Percentiles rank a stretch among this genome's conserved stretches.
Evolutionary conservation across 75 land plant species (phyloP).

Genomic region (Pinus taeda): DNA sequence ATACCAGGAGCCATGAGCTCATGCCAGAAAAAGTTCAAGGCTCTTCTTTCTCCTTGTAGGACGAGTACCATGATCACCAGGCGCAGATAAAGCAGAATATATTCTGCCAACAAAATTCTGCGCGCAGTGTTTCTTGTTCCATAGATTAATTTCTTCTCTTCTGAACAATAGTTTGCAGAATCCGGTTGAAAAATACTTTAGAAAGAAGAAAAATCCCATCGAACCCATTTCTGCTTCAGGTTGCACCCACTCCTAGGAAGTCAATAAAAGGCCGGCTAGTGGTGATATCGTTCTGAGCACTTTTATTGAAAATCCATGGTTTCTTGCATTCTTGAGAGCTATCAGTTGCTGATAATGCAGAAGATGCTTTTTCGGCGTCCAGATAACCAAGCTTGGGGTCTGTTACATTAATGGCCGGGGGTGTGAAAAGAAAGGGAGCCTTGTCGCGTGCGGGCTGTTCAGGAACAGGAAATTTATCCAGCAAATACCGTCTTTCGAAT

Average conservation of each 20-base stretch:
- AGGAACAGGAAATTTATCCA: not conserved
- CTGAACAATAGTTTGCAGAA: no score
- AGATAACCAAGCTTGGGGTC: not conserved
- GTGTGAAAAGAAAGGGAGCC: not conserved
- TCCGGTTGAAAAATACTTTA: no score
- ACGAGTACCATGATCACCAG: no score
- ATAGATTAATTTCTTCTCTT: no score
- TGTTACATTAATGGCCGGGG: not conserved
- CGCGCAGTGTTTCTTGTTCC: no score
- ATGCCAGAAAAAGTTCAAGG: no score
- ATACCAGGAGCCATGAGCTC: no score
- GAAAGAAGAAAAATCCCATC: no score
- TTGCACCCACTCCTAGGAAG: slow-evolving; percentile 38
- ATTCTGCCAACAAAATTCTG: no score
- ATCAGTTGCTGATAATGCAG: not conserved
- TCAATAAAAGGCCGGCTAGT: slow-evolving; percentile 27
- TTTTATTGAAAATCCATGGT: slow-evolving; percentile 1
- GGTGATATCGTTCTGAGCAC: not conserved
- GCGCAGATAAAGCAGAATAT: no score
- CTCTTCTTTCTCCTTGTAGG: no score
- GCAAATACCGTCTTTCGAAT: not conserved
- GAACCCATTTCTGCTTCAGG: no score
- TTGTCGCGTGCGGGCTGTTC: not conserved
- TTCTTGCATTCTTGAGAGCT: not conserved
- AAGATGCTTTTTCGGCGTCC: not conserved